Evolutionary conservation across 192 early-diverging fungal genomes (phyloP).

Genomic region (Coemansia sp.): DNA sequence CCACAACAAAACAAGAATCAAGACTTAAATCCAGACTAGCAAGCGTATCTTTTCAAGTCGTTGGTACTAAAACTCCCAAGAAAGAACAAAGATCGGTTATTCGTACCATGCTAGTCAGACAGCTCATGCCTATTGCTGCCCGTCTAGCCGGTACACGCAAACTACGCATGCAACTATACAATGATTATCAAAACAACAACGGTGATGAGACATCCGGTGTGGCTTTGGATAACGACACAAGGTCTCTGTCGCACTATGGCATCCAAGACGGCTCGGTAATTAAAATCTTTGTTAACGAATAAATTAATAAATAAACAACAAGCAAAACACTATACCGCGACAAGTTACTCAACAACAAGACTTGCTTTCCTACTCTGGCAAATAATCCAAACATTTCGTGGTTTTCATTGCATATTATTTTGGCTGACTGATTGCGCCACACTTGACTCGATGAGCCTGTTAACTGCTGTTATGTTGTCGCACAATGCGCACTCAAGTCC

Average conservation of each 20-base stretch:
- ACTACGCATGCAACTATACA: conserved; percentile 3
- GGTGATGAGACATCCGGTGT: conserved; percentile 1
- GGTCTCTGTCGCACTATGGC: conserved; percentile 34
- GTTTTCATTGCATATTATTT: too few species aligned
- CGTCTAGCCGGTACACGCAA: conserved; percentile 17
- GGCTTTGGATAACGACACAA: conserved; percentile 15
- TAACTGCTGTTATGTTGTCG: too few species aligned
- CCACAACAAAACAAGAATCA: not conserved
- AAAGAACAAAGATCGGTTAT: conserved; percentile 25
- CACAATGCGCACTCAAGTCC: too few species aligned
- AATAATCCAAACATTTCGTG: too few species aligned
- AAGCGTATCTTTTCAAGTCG: conserved; percentile 4
- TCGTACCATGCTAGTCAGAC: conserved; percentile 33
- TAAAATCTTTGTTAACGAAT: conserved; percentile 4
- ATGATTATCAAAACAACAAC: not conserved
- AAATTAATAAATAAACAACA: not conserved
- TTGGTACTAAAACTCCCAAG: too few species aligned
- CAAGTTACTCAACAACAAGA: too few species aligned
- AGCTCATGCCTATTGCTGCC: conserved; percentile 20
- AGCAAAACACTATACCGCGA: too few species aligned
- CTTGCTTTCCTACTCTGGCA: too few species aligned
- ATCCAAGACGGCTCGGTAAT: conserved; percentile 18
- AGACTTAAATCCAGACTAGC: conserved; percentile 12
- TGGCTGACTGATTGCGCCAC: too few species aligned
- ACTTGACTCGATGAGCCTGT: too few species aligned